Evolutionary conservation across 257 asterid species (phyloP).

Genomic region (Eustoma russellianum): DNA sequence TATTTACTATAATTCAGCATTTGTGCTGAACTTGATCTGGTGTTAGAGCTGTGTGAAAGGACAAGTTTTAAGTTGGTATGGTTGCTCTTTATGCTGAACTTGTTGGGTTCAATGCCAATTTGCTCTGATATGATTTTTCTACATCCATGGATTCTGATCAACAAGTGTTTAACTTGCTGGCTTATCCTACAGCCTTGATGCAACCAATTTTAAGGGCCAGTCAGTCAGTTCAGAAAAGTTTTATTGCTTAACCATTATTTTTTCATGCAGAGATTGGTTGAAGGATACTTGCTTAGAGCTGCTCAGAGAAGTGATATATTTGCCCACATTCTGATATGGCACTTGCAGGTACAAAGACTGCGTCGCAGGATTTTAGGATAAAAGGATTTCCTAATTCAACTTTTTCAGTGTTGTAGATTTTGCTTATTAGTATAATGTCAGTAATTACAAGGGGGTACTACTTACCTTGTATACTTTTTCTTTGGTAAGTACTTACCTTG

Average conservation of each 20-base stretch:
- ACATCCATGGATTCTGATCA: neutral
- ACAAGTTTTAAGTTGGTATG: neutral
- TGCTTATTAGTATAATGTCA: too few relatives aligned
- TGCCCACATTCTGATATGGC: slow-evolving; percentile 98
- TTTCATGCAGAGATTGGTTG: slow-evolving; percentile 77
- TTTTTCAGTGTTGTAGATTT: too few relatives aligned
- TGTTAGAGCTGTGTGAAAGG: neutral
- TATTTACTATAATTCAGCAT: neutral
- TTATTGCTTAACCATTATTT: slow-evolving; percentile 1
- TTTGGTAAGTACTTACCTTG: too few relatives aligned
- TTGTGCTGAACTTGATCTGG: neutral
- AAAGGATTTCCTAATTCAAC: too few relatives aligned
- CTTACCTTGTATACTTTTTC: too few relatives aligned
- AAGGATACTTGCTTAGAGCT: slow-evolving; percentile 99
- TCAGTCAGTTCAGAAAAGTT: too few relatives aligned
- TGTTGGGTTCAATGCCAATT: slow-evolving; percentile 4
- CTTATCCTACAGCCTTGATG: too few relatives aligned
- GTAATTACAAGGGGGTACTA: too few relatives aligned
- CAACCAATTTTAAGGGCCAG: too few relatives aligned
- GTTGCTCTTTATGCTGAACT: neutral
- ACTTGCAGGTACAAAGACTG: slow-evolving; percentile 56
- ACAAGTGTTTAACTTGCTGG: too few relatives aligned
- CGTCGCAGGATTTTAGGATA: too few relatives aligned
- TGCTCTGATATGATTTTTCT: neutral
- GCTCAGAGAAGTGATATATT: slow-evolving; percentile 90